Evolutionary conservation across 139 green algal genomes (phyloP), one percentile per base, ranked within the genome.

Genomic region (Pleodorina starrii): DNA sequence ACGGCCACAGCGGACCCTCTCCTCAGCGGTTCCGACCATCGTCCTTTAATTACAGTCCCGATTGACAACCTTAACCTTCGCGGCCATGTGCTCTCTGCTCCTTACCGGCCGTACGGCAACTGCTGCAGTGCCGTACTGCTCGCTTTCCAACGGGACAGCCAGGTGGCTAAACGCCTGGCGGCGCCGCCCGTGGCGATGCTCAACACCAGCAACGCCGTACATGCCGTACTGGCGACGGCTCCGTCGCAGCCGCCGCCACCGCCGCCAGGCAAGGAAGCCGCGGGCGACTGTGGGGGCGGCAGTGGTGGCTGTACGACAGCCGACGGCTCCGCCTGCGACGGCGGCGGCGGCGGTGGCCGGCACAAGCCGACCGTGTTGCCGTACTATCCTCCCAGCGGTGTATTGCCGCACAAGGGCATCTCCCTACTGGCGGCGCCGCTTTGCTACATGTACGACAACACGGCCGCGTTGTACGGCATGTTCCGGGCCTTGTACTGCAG

Each of bases 401-500:
- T 96, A 7, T 48, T 96, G 82, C 93, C 90, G 10, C 89, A 57
- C 88, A 91, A 48, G 85, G 94, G 42, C 5, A 75, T 71, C 72
- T 73, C 84, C 32, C 78, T 88, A 69, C 91, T 95, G 27, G 90
- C 90, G 5, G 95, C 91, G 16, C 95, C 95, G 3, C 87, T 97
- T 74, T 95, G 91, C 73, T 96, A 94, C 87, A 60, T 96, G 85
- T 96, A 93, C 63, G 46, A 83, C 7, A 80, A 92, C 4, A 90
- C 94, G 19, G 91, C 89, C 23, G 74, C 85, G 17, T 79, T 92
- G 75, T 96, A 94, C 89, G 60, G 75, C 43, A 66, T 94, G 74
- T 91, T 93, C 48, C 51, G 81, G 5, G 87, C 94, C 1, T 79
- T 96, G 92, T 96, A 96, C 90, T 92, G 89, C 85, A 88, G 92